A percentile compares a stretch with the other conserved stretches of the same genome.
These are phyloP conservation scores for Aspergillus latus DNA, from an alignment of 2,329 filamentous ascomycete genomes.

Conservation along the genomic window DNA sequence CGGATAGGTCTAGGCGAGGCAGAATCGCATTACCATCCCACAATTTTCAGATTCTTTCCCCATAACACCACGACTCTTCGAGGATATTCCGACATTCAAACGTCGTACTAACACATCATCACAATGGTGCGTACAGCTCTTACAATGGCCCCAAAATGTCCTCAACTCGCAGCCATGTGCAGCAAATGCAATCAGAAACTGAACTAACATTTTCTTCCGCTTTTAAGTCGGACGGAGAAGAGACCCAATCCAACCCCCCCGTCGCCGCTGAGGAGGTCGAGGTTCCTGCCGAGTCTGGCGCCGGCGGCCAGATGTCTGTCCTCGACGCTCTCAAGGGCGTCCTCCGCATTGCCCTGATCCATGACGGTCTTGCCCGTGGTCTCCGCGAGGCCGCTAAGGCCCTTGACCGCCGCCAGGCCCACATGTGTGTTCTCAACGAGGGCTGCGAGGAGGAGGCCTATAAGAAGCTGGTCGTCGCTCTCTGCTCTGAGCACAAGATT, in stretches of 20 bases:
- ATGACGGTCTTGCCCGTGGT: conserved; percentile 98
- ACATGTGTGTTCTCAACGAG: conserved; percentile 99
- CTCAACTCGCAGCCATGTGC: background rate
- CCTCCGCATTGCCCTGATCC: conserved; percentile 97
- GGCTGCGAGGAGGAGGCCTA: conserved; percentile 99
- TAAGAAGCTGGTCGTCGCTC: conserved; percentile 99
- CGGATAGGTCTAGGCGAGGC: conserved; percentile 29
- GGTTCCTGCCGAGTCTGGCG: conserved; percentile 83
- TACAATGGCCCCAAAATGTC: background rate
- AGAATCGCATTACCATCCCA: conserved; percentile 26
- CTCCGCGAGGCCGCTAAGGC: conserved; percentile 98
- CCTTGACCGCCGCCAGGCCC: conserved; percentile 95
- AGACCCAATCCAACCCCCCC: conserved; percentile 73
- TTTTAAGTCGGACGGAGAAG: conserved; percentile 98
- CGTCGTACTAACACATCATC: conserved; percentile 31
- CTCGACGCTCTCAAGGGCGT: conserved; percentile 98
- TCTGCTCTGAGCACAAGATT: conserved; percentile 99
- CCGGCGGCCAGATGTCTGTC: conserved; percentile 77
- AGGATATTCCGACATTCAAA: conserved; percentile 53
- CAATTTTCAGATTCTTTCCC: conserved; percentile 25
- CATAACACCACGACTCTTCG: conserved; percentile 46
- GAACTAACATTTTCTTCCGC: background rate
- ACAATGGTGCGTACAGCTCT: conserved; percentile 46
- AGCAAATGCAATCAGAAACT: background rate
- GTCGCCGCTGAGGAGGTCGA: conserved; percentile 81